Evolutionary conservation across 129 eudicot genomes (phyloP), one percentile per base, ranked within the genome.

Genomic region (Saposhnikovia divaricata): DNA sequence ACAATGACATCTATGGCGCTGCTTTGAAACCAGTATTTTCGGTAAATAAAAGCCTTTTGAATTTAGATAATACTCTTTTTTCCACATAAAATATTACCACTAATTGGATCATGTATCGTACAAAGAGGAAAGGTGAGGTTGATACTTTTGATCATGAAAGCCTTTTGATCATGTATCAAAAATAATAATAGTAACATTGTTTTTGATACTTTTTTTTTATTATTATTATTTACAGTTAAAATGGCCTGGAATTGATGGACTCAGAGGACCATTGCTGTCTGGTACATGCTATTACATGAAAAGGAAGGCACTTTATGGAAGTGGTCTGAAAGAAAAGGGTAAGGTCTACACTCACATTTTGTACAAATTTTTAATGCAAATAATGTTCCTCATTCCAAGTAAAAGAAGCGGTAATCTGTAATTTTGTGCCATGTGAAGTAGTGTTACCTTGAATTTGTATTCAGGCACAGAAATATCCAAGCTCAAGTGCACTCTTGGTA

Each of bases 261-360:
- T 86, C 23, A 11, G 72, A 65, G 89, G 89, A 57, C 88, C 89
- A 37, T 12, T 42, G 13, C 25, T 86, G 25, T 80, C 85, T 37
- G 89, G 89, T 53, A 84, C 89, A 55, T 63, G 86, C 68, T 80
- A 74, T 47, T 89, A 77, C 84, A 78, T 89, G 28, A 86, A 82
- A 68, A 86, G 89, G 77, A 45, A 84, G 55, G 85, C 88, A 13
- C 80, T 89, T 1, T 86, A 82, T 57, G 85, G 84, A 72, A 65
- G 9, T 72, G 45, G 59, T 0, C 19, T 13, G 15, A 51, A 55
- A 80, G 50, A 71, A 2, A 69, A 69, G 82, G 72, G 48, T 40
- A 12, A 65, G 55, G 6, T 39, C 48, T 21, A 34, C 74, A 69
- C n/a, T 38, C 11, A 37, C 16, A 18, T 61, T 9, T 10, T 25